These are phyloP conservation scores for Vanrija sp. DNA, from an alignment of 1,284 basidiomycete genomes.

Conservation along the genomic window DNA sequence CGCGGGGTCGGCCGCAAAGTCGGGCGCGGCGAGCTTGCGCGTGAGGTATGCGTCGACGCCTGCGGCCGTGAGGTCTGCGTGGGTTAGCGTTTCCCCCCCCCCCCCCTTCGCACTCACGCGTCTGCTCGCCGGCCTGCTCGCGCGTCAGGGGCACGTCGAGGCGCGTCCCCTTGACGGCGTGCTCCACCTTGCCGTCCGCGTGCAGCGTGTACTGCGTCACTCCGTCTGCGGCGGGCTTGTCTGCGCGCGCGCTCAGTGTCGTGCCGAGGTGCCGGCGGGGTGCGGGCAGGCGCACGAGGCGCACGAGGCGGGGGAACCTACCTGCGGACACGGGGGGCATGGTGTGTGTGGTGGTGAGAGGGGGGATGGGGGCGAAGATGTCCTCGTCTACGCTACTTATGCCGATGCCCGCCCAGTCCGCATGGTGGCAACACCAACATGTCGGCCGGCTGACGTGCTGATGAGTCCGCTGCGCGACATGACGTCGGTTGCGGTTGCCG, in stretches of 20 bases:
- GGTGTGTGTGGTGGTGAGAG: too few species aligned
- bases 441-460: too few species aligned
- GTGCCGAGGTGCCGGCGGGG: too few species aligned
- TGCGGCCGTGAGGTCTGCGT: conserved; percentile 13
- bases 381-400: too few species aligned
- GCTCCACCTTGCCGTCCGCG: neutral
- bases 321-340: too few species aligned
- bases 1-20: conserved; percentile 20
- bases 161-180: neutral
- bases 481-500: too few species aligned
- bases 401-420: too few species aligned
- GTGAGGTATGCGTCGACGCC: conserved; percentile 30
- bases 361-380: too few species aligned
- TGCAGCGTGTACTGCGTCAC: neutral
- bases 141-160: neutral
- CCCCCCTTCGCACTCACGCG: neutral
- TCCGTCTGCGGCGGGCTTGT: neutral
- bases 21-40: conserved; percentile 17
- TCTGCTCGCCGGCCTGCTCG: conserved; percentile 1
- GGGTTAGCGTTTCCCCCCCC: neutral
- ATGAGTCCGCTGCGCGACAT: too few species aligned
- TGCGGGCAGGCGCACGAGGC: too few species aligned
- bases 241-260: neutral
- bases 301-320: too few species aligned
- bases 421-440: too few species aligned